Conservation (phyloP, 2,329 filamentous ascomycete species). For the Alternaria gaisen region DNA sequence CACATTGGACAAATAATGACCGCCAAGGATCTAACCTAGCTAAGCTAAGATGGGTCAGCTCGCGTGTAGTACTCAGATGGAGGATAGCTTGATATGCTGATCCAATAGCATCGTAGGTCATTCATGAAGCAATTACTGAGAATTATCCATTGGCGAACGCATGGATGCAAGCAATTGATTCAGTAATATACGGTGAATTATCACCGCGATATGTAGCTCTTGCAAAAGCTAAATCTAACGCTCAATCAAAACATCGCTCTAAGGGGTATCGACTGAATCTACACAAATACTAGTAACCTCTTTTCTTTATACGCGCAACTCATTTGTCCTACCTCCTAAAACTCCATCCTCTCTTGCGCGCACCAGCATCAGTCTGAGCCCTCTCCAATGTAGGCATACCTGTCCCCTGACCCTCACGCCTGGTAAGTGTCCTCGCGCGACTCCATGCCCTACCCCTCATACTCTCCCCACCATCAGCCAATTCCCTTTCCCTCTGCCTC, state of each 20-base stretch:
- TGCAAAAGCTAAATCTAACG: not conserved
- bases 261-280: slow-evolving; percentile 1
- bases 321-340: slow-evolving; percentile 17
- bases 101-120: too few relatives aligned
- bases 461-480: slow-evolving; percentile 30
- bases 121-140: too few relatives aligned
- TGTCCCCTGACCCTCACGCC: slow-evolving; percentile 13
- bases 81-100: too few relatives aligned
- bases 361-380: slow-evolving; percentile 21
- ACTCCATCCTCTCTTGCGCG: slow-evolving; percentile 26
- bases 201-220: too few relatives aligned
- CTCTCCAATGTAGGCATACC: slow-evolving; percentile 10
- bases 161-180: too few relatives aligned
- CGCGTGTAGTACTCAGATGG: too few relatives aligned
- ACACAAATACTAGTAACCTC: not conserved
- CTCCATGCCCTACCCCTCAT: slow-evolving; percentile 30
- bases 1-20: too few relatives aligned
- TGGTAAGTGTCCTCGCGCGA: slow-evolving; percentile 34
- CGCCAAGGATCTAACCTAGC: too few relatives aligned
- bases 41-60: too few relatives aligned
- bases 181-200: too few relatives aligned
- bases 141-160: too few relatives aligned
- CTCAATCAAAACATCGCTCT: not conserved
- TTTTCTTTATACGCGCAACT: not conserved
- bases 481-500: slow-evolving; percentile 21